Base-by-base conservation (phyloP, 2,329 filamentous ascomycete genomes). In the Alternaria sp. region DNA sequence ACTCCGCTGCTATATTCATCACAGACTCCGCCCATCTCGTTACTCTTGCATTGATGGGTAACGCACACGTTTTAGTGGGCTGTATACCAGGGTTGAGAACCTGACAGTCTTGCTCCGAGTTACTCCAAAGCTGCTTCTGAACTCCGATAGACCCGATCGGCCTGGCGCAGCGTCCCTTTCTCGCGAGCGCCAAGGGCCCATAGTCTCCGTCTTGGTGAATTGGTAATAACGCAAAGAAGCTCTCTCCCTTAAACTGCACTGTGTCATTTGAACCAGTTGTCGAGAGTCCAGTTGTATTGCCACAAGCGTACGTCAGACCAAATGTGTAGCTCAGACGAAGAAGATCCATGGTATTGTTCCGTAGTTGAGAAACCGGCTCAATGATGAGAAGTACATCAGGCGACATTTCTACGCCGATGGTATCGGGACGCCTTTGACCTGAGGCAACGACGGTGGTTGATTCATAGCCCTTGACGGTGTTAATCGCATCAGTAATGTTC, bases 81-180 rank as follows among this genome's bases (percentile, higher is more conserved):
- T 40, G 15, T 40, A 40, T 5, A 11, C n/a, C 15, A 17, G 36
- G 36, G 9, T 40, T 40, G 3, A 40, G n/a, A 40, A 40, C 8
- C 36, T 40, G 15, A 40, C 36, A 40, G 2, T 3, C n/a, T 17
- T 17, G 36, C 9, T 40, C 36, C 9, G 36, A 40, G 2, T 10
- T 11, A 5, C 5, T 5, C 0, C 0, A 1, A 2, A n/a, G 9
- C 4, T 1, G 9, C 8, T 40, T 17, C 9, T 40, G 36, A 17
- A 40, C n/a, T 1, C 36, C 36, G 3, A 40, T 1, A 40, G 36
- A 40, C 5, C 36, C 36, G 5, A 40, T 40, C 2, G 36, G n/a
- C 0, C 0, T 40, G 9, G 2, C 36, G n/a, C 36, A 40, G 3
- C 2, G 3, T 6, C 36, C 36, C 36, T 40, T 40, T 3, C 36